Base-by-base conservation (phyloP, 306 rosid species). In the Mimosa bimucronata region DNA sequence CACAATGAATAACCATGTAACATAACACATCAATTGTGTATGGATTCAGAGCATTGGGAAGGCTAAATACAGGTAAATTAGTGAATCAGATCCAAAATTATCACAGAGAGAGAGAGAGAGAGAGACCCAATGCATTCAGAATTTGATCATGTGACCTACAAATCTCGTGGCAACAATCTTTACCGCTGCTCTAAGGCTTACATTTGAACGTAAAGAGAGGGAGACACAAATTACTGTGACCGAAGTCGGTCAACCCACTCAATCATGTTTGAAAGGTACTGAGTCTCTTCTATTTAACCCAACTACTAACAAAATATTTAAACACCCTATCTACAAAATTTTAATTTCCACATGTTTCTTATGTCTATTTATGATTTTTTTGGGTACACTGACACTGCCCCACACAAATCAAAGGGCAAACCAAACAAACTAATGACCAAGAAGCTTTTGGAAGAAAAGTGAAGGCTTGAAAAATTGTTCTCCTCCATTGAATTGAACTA, bases 391-490 rank as follows among this genome's bases (percentile, higher is more conserved):
- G 19, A 26, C 66, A 60, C 15, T 12, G 0, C 37, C 37, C 8
- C 66, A 28, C 2, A 42, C 60, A 52, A 50, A 42, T 58, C 40
- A 38, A n/a, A 58, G 14, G 53, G 31, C 42, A 31, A 37, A 26
- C 48, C 68, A 71, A 11, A 28, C 71, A 69, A 29, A 58, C 12
- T 7, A 68, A 67, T 57, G 38, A 58, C 67, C 57, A 58, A 67
- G 18, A 34, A 14, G 76, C 71, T 53, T 45, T 38, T 50, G 5
- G 57, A 8, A 58, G 19, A 64, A 23, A 13, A 13, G 64, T 2
- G 48, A 71, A 25, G 68, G 66, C 65, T 34, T 50, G 13, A 14
- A 73, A 71, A 19, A 11, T 48, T 45, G 55, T 66, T 31, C 48
- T 57, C 44, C 11, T 4, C 55, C 76, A 31, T 19, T 66, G 67